Base-by-base conservation (phyloP, 2,329 filamentous ascomycete species). In the Stagonosporopsis cucurbitacearum region DNA sequence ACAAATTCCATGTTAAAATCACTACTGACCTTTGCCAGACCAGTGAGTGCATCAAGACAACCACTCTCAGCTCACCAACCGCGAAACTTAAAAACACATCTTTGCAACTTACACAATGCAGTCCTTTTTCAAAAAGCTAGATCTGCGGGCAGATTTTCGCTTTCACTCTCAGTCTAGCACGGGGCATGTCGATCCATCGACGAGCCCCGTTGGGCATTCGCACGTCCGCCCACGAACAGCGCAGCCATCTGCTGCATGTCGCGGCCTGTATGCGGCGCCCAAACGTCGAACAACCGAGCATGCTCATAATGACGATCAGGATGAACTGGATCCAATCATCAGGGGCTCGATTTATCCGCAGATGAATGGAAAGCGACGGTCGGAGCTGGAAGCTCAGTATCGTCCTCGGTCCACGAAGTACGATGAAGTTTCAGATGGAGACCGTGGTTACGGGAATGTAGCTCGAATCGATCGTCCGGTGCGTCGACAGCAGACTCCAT, bases 281-380 rank as follows among this genome's bases (percentile, higher is more conserved):
- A 25, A 26, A 15, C 17, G 15, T 25, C 20, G 9, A 17, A 3
- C 2, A 15, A 7, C 7, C 17, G 32, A 17, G 23, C 3, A 19
- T 13, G 42, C 46, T 15, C 11, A 42, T 1, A 42, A 20, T 23
- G 36, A 32, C 13, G 37, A 54, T 37, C 12, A 8, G 5, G 32
- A 48, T 15, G 36, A 47, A 3, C 41, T 43, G 9, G 43, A 54
- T 8, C 43, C 37, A 12, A 36, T 55, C 12, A 46, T 45, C 22
- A 28, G 28, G 15, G 28, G 25, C n/a, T 56, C 43, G 2, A 51
- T 51, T 28, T 56, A 56, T 23, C 53, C 47, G 1, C 53, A 50
- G 36, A 42, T 56, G 32, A 28, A 37, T 6, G 53, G 48, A 9
- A 51, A 43, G 48, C 47, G 37, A 6, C 32, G 20, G n/a, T 51